Evolutionary conservation across 2,329 filamentous ascomycete genomes (phyloP).

Genomic region (Samsoniella hepiali): DNA sequence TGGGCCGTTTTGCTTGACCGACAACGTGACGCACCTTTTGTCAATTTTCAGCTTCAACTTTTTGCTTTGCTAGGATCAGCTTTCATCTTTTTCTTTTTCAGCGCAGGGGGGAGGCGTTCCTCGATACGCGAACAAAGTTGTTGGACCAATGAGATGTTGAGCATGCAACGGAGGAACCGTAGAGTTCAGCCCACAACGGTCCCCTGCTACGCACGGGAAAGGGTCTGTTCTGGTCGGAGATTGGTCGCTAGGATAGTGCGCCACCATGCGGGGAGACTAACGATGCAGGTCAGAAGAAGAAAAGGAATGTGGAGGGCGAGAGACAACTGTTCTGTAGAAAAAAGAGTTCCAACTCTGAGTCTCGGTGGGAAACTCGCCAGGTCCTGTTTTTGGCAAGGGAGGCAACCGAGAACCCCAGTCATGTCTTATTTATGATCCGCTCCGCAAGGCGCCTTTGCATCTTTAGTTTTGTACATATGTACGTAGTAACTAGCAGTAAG

Average conservation of each 20-base stretch:
- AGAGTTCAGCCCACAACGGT: constrained; percentile 8
- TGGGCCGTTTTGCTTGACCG: background rate
- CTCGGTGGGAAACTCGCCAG: background rate
- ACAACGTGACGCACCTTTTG: background rate
- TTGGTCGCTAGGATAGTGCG: constrained; percentile 8
- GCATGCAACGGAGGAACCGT: background rate
- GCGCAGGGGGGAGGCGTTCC: background rate
- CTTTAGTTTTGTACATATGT: background rate
- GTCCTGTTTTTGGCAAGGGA: background rate
- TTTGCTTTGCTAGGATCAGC: too few relatives aligned
- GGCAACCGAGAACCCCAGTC: background rate
- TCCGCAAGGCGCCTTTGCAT: background rate
- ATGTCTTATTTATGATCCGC: background rate
- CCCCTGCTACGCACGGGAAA: constrained; percentile 6
- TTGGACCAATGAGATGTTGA: background rate
- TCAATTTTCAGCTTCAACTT: background rate
- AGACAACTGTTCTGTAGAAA: background rate
- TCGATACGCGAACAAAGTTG: background rate
- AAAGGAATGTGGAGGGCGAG: background rate
- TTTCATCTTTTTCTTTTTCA: background rate
- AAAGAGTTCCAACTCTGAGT: background rate
- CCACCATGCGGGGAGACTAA: constrained; percentile 8
- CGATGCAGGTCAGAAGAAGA: background rate
- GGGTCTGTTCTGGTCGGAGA: constrained; percentile 9
- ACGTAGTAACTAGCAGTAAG: background rate